Evolutionary conservation across 768 basidiomycete genomes (phyloP).

Genomic region (Cantharellus cinnabarinus): DNA sequence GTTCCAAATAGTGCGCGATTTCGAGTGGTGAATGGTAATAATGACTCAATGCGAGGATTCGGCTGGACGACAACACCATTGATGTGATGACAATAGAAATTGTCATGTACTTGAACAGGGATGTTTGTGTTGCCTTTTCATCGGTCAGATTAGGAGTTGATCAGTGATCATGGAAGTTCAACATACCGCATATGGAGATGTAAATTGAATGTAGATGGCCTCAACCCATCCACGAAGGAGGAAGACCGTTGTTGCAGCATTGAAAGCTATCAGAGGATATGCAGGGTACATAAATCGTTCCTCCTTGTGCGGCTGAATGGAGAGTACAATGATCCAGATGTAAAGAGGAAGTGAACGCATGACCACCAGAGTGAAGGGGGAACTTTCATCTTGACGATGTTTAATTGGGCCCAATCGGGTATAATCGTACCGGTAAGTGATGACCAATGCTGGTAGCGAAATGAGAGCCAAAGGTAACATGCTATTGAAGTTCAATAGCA

Average conservation of each 20-base stretch:
- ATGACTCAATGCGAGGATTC: slow-evolving; percentile 60
- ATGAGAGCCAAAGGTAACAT: slow-evolving; percentile 59
- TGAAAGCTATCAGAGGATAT: slow-evolving; percentile 82
- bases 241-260: slow-evolving; percentile 77
- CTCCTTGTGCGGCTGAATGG: slow-evolving; percentile 81
- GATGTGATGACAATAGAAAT: slow-evolving; percentile 45
- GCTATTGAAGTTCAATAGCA: slow-evolving; percentile 87
- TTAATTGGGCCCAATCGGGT: slow-evolving; percentile 39
- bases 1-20: slow-evolving; percentile 49
- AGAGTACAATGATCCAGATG: slow-evolving; percentile 70
- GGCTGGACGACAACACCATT: slow-evolving; percentile 50
- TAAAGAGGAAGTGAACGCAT: slow-evolving; percentile 77
- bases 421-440: slow-evolving; percentile 58
- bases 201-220: slow-evolving; percentile 45
- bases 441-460: slow-evolving; percentile 53
- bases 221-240: slow-evolving; percentile 78
- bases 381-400: slow-evolving; percentile 26
- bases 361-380: slow-evolving; percentile 57
- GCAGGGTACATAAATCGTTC: slow-evolving; percentile 97
- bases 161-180: background rate
- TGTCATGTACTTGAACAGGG: slow-evolving; percentile 59
- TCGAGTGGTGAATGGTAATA: slow-evolving; percentile 86
- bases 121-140: slow-evolving; percentile 50
- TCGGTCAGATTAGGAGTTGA: background rate
- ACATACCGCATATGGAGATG: slow-evolving; percentile 72